Evolutionary conservation across 768 basidiomycete species (phyloP).

Genomic region (Candolleomyces efflorescens): DNA sequence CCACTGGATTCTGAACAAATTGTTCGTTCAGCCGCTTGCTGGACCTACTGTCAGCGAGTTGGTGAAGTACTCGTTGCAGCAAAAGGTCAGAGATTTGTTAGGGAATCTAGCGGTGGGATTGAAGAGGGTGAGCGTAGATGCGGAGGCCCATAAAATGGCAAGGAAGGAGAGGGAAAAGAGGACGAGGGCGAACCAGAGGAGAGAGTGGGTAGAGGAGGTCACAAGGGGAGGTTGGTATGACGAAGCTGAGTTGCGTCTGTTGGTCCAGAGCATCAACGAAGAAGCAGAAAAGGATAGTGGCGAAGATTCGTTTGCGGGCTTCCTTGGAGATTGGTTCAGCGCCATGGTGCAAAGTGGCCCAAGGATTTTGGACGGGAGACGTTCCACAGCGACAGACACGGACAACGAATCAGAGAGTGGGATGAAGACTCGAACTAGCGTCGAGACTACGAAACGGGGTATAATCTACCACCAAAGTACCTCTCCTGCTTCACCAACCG

Average conservation of each 20-base stretch:
- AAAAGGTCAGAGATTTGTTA: conserved; percentile 21
- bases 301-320: conserved; percentile 4
- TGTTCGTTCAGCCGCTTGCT: conserved; percentile 30
- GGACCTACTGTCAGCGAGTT: conserved; percentile 25
- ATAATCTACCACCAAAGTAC: conserved; percentile 13
- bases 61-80: conserved; percentile 22
- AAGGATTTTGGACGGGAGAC: conserved; percentile 12
- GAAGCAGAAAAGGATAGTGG: conserved; percentile 8
- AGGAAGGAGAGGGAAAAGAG: conserved; percentile 8
- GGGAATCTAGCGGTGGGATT: conserved; percentile 24
- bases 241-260: not conserved
- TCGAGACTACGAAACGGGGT: conserved; percentile 18
- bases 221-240: conserved; percentile 1
- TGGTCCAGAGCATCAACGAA: not conserved
- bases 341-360: conserved; percentile 23
- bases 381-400: not conserved
- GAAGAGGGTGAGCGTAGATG: conserved; percentile 21
- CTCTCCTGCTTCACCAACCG: conserved; percentile 12
- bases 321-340: conserved; percentile 24
- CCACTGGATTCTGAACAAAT: conserved; percentile 37
- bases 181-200: not conserved
- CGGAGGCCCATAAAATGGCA: conserved; percentile 12
- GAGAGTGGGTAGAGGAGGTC: not conserved
- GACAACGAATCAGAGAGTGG: conserved; percentile 9
- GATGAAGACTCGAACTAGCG: conserved; percentile 11